Base-by-base conservation (phyloP, 2,329 filamentous ascomycete genomes). In the Phyllosticta paracitricarpa region DNA sequence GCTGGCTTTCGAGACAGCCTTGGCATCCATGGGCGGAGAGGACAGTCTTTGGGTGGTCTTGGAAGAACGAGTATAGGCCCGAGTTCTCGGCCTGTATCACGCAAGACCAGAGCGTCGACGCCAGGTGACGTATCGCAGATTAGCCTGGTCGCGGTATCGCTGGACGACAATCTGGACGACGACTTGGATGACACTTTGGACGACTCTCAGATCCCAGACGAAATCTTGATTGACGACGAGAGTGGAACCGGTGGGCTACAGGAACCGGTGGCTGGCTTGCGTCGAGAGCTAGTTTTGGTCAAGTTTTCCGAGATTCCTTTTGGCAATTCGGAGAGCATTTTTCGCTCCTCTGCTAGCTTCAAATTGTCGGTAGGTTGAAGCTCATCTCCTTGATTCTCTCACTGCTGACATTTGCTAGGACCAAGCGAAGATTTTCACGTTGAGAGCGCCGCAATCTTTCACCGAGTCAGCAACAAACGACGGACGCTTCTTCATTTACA, bases 1-100 rank as follows among this genome's bases (percentile, higher is more conserved):
- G 67, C 74, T 66, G 73, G 77, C 67, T 72, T 74, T 60, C 76
- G 73, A 52, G 81, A 71, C 25, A 78, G 75, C 64, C 77, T 81
- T 63, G 73, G 74, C 71, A 65, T 79, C 72, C 79, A 80, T 53
- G 74, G 80, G 14, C 84, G 87, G 65, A 83, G 88, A 63, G 82
- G 84, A 6, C 87, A 94, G 59, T 96, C 92, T 1, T 83, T 94
- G 65, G 88, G 88, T 30, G 85, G 81, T 59, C 80, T 84, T 59
- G 83, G 84, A 60, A 83, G 89, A 53, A 78, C 78, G 54, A 92
- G 89, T 67, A 80, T 84, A 14, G 59, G 59, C 14, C 54, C 55
- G 17, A 61, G 26, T 33, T 57, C 54, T 48, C 59, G 59, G 14
- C 58, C 58, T 6, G 54, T 51, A 35, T 61, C 58, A 8, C 40